A percentile compares a stretch with the other conserved stretches of the same genome.
Conservation (phyloP, 1,284 basidiomycete genomes). For the Trametes hirsuta region DNA sequence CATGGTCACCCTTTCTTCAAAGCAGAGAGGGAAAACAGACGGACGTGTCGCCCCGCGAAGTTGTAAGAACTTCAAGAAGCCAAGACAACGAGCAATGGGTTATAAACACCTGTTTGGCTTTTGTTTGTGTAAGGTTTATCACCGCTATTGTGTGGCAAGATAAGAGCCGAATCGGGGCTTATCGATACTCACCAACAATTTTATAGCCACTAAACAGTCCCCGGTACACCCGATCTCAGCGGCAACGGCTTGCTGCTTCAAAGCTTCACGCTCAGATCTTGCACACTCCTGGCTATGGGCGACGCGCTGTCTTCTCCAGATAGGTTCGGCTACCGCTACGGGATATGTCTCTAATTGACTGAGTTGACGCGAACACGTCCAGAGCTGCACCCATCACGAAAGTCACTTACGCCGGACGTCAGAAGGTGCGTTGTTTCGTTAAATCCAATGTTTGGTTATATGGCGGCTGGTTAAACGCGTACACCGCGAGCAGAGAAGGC, state of each 20-base stretch:
- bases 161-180: slow-evolving; percentile 1
- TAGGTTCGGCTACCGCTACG: slow-evolving; percentile 8
- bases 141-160: background rate
- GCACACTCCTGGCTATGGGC: slow-evolving; percentile 10
- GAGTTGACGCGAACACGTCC: background rate
- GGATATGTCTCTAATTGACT: background rate
- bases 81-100: background rate
- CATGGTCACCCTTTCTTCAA: slow-evolving; percentile 1
- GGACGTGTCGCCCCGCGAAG: background rate
- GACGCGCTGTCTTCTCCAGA: slow-evolving; percentile 22
- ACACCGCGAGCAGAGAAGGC: slow-evolving; percentile 15
- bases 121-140: slow-evolving; percentile 10
- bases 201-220: slow-evolving; percentile 4
- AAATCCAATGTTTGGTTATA: background rate
- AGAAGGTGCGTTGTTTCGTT: slow-evolving; percentile 39
- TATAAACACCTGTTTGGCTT: slow-evolving; percentile 1
- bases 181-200: slow-evolving; percentile 2
- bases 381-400: slow-evolving; percentile 31
- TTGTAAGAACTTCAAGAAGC: no score
- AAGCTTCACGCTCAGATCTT: background rate
- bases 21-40: background rate
- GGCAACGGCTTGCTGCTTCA: background rate
- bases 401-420: slow-evolving; percentile 44
- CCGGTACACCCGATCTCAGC: background rate
- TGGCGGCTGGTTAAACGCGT: slow-evolving; percentile 8